Conservation (phyloP, 2,329 filamentous ascomycete genomes). For the Corynespora cassiicola region DNA sequence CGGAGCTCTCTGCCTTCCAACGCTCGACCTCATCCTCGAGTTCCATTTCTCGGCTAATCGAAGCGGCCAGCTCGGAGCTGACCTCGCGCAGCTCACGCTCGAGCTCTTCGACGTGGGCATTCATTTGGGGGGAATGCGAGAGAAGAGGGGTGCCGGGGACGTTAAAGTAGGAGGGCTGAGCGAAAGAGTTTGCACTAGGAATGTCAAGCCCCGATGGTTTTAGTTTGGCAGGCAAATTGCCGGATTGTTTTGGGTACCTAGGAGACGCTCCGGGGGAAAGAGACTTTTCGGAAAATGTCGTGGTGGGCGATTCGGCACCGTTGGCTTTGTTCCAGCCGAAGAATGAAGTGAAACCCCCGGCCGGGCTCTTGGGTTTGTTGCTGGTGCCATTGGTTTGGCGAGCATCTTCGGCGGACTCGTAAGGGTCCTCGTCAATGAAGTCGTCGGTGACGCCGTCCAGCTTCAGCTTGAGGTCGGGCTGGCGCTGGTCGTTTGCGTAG, state of each 20-base stretch:
- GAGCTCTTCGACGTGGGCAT: constrained; percentile 78
- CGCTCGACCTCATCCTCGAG: constrained; percentile 92
- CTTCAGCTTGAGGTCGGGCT: constrained; percentile 40
- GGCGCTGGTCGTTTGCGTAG: constrained; percentile 34
- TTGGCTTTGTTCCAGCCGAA: constrained; percentile 70
- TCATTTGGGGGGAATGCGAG: constrained; percentile 52
- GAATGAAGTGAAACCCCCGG: constrained; percentile 67
- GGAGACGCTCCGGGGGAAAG: constrained; percentile 66
- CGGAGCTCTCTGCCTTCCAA: constrained; percentile 77
- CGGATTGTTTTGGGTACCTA: constrained; percentile 33
- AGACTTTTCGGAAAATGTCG: constrained; percentile 67
- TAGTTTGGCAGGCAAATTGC: constrained; percentile 35
- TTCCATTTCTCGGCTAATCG: constrained; percentile 95
- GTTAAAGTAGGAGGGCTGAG: constrained; percentile 51
- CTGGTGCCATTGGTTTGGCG: constrained; percentile 20
- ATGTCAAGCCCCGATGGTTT: constrained; percentile 59
- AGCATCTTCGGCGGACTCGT: constrained; percentile 34
- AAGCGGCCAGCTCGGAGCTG: constrained; percentile 88
- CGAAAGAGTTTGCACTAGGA: constrained; percentile 56
- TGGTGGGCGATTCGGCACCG: constrained; percentile 65
- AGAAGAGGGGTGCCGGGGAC: constrained; percentile 54
- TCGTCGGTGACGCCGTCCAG: constrained; percentile 45
- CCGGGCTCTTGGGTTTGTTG: constrained; percentile 52
- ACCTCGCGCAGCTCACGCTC: constrained; percentile 95
- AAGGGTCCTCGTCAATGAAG: constrained; percentile 43